A percentile compares a stretch with the other conserved stretches of the same genome.
Conservation (phyloP, 2,329 filamentous ascomycete species). For the Dothideomycetes sp. region DNA sequence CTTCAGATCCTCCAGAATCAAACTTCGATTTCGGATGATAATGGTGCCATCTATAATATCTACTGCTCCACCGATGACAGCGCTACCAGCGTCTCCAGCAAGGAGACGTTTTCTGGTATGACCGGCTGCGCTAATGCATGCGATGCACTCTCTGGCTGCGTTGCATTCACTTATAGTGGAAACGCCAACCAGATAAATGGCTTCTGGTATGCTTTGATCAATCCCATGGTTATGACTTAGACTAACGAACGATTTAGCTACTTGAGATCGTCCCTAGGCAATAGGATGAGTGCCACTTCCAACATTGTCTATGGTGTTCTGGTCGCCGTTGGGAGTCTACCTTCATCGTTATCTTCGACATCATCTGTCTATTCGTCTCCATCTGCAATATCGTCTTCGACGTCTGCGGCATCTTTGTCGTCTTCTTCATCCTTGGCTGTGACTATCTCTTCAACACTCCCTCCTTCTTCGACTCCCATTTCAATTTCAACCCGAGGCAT, state of each 20-base stretch:
- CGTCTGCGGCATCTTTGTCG: background rate
- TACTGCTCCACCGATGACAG: background rate
- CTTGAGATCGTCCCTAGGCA: too few species aligned
- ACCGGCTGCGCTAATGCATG: background rate
- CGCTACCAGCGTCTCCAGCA: background rate
- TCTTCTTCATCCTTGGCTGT: too few species aligned
- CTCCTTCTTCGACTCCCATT: too few species aligned
- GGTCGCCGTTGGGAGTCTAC: background rate
- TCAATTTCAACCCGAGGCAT: too few species aligned
- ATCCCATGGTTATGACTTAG: background rate
- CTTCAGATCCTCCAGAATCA: too few species aligned
- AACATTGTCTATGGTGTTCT: background rate
- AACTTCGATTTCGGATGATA: too few species aligned
- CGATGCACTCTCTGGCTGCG: background rate
- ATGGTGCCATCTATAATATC: background rate
- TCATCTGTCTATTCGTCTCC: background rate
- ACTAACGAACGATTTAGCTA: too few species aligned
- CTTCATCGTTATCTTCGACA: background rate
- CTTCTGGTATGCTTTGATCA: background rate
- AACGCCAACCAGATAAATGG: background rate
- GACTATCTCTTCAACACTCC: too few species aligned
- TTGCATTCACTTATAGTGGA: background rate
- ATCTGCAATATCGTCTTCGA: background rate
- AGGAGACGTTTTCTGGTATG: background rate
- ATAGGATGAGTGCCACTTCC: too few species aligned